Conservation (phyloP, 495 filamentous ascomycete genomes). For the Penicillium ucsense region DNA sequence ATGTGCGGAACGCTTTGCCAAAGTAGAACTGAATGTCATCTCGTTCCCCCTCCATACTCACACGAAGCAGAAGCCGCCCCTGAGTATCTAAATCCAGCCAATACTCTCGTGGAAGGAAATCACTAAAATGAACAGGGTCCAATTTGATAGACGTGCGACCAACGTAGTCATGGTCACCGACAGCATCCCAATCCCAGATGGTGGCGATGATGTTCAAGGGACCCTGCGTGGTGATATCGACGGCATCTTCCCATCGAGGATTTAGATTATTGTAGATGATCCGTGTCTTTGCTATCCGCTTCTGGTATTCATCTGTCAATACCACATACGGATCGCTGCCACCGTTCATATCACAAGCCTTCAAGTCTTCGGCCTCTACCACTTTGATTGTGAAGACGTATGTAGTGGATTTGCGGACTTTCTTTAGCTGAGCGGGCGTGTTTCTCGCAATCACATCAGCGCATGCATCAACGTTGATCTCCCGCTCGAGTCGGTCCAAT, state of each 20-base stretch:
- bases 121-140: constrained; percentile 88
- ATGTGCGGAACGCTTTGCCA: constrained; percentile 87
- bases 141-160: constrained; percentile 91
- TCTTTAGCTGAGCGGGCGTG: constrained; percentile 46
- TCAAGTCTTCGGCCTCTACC: constrained; percentile 96
- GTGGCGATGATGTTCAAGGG: constrained; percentile 92
- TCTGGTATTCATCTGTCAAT: constrained; percentile 94
- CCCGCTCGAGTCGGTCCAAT: constrained; percentile 78
- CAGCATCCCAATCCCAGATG: constrained; percentile 96
- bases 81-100: constrained; percentile 98
- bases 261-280: constrained; percentile 88
- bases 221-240: constrained; percentile 90
- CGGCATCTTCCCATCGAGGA: constrained; percentile 93
- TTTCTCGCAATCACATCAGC: constrained; percentile 68
- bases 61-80: constrained; percentile 75
- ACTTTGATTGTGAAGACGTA: constrained; percentile 99
- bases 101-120: constrained; percentile 90
- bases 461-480: constrained; percentile 89
- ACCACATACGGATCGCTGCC: constrained; percentile 96
- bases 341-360: constrained; percentile 92
- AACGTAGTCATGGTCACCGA: constrained; percentile 96
- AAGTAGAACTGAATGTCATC: constrained; percentile 99
- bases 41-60: constrained; percentile 97
- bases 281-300: constrained; percentile 89
- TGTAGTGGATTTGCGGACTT: constrained; percentile 55